Percentiles rank a stretch among this genome's conserved stretches.
phyloP scores from a whole-genome alignment of 768 basidiomycete species.

The Agaricus sinodeliciosus region DNA sequence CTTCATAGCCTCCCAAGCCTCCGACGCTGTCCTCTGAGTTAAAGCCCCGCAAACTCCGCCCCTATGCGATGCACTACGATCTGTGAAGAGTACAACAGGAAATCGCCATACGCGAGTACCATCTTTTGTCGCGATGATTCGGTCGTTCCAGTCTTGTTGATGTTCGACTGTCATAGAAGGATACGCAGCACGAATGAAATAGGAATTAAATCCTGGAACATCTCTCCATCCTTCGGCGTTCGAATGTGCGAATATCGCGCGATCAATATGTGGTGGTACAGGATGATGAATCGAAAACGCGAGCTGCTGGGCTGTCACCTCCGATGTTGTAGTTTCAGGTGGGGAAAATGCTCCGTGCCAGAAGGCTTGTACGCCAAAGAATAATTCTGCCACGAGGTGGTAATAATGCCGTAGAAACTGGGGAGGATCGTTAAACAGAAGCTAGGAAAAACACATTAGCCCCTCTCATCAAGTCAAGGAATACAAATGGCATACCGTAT shows the following conservation, averaged over 20 bases:
- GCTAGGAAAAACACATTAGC: slow-evolving; percentile 20
- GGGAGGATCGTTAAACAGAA: slow-evolving; percentile 60
- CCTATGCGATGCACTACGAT: slow-evolving; percentile 72
- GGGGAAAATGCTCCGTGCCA: slow-evolving; percentile 51
- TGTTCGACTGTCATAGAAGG: slow-evolving; percentile 66
- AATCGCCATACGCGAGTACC: slow-evolving; percentile 62
- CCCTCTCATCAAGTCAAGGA: background rate
- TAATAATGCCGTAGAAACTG: slow-evolving; percentile 87
- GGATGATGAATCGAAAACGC: slow-evolving; percentile 13
- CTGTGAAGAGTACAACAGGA: slow-evolving; percentile 60
- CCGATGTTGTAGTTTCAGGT: slow-evolving; percentile 8
- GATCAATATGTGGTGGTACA: slow-evolving; percentile 49
- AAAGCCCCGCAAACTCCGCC: slow-evolving; percentile 54
- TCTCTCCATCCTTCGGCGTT: slow-evolving; percentile 67
- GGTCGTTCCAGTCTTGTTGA: slow-evolving; percentile 66
- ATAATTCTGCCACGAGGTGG: slow-evolving; percentile 78
- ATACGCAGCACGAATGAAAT: slow-evolving; percentile 68
- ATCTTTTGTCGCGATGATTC: slow-evolving; percentile 28
- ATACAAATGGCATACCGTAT: slow-evolving; percentile 42
- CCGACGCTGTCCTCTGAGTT: slow-evolving; percentile 68
- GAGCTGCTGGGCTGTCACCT: slow-evolving; percentile 2
- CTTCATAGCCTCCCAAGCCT: slow-evolving; percentile 53
- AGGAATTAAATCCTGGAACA: slow-evolving; percentile 66
- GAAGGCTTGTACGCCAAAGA: slow-evolving; percentile 70
- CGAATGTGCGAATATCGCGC: slow-evolving; percentile 66